Conservation (phyloP, 176 grass and related monocot species). For the Bolboschoenus planiculmis region DNA sequence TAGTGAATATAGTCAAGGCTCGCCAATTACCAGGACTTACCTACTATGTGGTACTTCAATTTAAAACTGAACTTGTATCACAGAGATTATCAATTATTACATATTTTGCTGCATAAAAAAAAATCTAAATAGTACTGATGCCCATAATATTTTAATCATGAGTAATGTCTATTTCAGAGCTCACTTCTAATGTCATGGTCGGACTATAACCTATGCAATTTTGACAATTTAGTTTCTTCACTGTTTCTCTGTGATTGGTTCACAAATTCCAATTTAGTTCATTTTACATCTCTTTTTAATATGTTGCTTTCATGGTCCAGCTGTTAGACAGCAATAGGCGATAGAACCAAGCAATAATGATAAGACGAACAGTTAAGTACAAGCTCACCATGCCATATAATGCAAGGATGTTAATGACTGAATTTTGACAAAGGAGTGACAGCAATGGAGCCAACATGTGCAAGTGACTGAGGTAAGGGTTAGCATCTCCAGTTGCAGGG, state of each 20-base stretch:
- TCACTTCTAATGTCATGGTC: no score
- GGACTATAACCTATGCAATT: background rate
- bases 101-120: no score
- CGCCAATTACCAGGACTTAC: no score
- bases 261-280: background rate
- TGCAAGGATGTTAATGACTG: slow-evolving; percentile 54
- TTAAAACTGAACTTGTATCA: no score
- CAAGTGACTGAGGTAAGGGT: slow-evolving; percentile 34
- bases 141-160: no score
- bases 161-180: no score
- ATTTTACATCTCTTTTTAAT: background rate
- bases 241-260: background rate
- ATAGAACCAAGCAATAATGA: background rate
- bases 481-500: slow-evolving; percentile 13
- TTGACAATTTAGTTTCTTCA: background rate
- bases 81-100: no score
- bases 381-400: slow-evolving; percentile 58
- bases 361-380: background rate
- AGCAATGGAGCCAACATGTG: slow-evolving; percentile 39
- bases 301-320: background rate
- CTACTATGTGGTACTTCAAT: no score
- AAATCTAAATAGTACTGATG: no score
- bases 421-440: slow-evolving; percentile 34
- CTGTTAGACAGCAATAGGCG: background rate
- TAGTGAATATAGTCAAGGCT: background rate